Evolutionary conservation across 1,139 yeast genomes (phyloP).

Genomic region (Yarrowia galli): DNA sequence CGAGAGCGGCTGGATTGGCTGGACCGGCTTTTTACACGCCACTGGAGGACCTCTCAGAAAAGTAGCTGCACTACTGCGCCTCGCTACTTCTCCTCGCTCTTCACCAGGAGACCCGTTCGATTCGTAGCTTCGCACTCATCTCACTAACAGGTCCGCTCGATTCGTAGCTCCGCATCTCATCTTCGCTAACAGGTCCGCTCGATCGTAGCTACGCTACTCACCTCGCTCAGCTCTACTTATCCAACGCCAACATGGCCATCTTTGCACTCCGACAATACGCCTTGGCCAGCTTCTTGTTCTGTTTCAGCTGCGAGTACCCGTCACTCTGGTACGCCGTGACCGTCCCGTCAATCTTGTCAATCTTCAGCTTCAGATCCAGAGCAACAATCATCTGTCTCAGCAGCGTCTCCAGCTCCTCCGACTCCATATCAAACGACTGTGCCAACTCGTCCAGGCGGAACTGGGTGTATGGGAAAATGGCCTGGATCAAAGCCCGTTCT

Average conservation of each 20-base stretch:
- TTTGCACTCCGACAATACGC: conserved; percentile 14
- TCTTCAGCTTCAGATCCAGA: conserved; percentile 18
- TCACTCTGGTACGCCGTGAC: conserved; percentile 29
- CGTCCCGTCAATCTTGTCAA: conserved; percentile 35
- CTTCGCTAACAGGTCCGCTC: no score
- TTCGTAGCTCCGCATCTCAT: no score
- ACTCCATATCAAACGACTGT: conserved; percentile 11
- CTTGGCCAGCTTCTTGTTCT: conserved; percentile 27
- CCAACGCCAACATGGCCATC: conserved; percentile 23
- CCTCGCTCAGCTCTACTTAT: background rate
- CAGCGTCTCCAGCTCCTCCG: conserved; percentile 11
- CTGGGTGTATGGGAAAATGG: conserved; percentile 21
- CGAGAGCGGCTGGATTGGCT: no score
- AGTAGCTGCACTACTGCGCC: no score
- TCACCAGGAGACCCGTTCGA: no score
- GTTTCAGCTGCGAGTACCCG: conserved; percentile 7
- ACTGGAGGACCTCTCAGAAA: background rate
- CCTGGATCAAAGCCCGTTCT: conserved; percentile 33
- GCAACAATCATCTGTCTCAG: conserved; percentile 30
- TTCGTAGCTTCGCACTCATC: no score
- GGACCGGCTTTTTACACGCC: no score
- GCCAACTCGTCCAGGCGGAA: conserved; percentile 30
- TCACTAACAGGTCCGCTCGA: no score
- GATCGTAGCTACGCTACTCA: background rate
- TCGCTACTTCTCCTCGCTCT: no score